Evolutionary conservation across 2,329 filamentous ascomycete species (phyloP).

Genomic region (Colletotrichum gloeosporioides): DNA sequence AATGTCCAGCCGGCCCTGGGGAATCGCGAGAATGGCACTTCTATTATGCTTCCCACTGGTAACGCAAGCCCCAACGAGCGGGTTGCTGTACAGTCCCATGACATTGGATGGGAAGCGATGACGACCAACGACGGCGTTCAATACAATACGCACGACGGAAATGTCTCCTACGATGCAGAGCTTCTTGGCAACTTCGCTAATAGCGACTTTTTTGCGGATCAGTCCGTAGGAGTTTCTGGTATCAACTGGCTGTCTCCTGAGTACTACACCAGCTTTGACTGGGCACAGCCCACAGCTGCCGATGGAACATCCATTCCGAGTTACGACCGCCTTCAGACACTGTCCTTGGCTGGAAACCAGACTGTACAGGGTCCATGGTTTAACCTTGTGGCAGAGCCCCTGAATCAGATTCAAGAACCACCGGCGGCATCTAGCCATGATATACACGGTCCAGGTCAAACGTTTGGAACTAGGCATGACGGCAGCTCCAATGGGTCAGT

Average conservation of each 20-base stretch:
- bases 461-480: not conserved
- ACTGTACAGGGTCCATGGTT: not conserved
- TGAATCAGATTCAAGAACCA: not conserved
- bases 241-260: slow-evolving; percentile 18
- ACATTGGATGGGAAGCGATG: not conserved
- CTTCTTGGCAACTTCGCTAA: not conserved
- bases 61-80: not conserved
- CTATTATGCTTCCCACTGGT: not conserved
- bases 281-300: not conserved
- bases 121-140: not conserved
- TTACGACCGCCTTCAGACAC: not conserved
- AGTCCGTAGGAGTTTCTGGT: not conserved
- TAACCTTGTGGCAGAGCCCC: not conserved
- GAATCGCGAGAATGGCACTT: not conserved
- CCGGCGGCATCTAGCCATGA: not conserved
- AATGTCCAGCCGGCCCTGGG: not conserved
- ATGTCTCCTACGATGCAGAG: not conserved
- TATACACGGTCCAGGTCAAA: not conserved
- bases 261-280: not conserved
- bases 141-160: not conserved
- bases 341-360: not conserved
- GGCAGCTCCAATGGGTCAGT: not conserved
- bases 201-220: not conserved
- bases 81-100: not conserved
- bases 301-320: not conserved